Conservation (phyloP, 371 early-diverging fungal genomes). For the Rhizopus arrhizus region DNA sequence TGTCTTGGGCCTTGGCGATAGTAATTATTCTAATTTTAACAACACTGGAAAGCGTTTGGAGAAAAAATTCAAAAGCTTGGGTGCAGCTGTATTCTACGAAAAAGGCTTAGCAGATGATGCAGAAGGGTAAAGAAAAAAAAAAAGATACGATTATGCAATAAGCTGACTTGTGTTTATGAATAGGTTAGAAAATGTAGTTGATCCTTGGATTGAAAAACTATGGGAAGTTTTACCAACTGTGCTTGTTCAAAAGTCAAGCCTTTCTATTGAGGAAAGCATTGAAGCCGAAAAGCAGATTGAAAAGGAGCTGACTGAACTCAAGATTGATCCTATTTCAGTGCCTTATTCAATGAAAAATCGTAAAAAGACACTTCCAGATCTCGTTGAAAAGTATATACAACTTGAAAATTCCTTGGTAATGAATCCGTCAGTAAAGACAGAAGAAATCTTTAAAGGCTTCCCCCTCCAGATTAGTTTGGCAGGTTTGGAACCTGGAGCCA, state of each 20-base stretch:
- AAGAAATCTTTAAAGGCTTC: slow-evolving; percentile 24
- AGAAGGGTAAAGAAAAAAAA: slow-evolving; percentile 62
- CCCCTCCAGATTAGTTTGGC: slow-evolving; percentile 55
- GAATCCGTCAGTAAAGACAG: background rate
- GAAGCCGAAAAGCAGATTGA: slow-evolving; percentile 26
- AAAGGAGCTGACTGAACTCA: slow-evolving; percentile 24
- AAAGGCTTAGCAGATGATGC: slow-evolving; percentile 90
- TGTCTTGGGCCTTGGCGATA: slow-evolving; percentile 83
- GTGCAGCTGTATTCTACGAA: slow-evolving; percentile 72
- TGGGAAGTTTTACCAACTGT: slow-evolving; percentile 73
- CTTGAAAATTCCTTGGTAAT: slow-evolving; percentile 34
- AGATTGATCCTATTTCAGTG: slow-evolving; percentile 7
- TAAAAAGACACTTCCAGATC: slow-evolving; percentile 20
- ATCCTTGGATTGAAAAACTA: slow-evolving; percentile 90
- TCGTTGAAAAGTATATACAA: slow-evolving; percentile 29
- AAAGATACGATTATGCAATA: too few species aligned
- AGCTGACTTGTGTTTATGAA: background rate
- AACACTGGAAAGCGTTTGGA: slow-evolving; percentile 81
- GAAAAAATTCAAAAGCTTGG: slow-evolving; percentile 71
- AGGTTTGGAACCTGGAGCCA: slow-evolving; percentile 51
- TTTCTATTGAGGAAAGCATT: slow-evolving; percentile 17
- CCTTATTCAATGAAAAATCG: slow-evolving; percentile 33
- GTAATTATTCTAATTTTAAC: slow-evolving; percentile 90
- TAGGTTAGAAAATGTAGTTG: slow-evolving; percentile 83
- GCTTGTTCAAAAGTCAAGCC: slow-evolving; percentile 17